A percentile compares a stretch with the other conserved stretches of the same genome.
phyloP scores from a whole-genome alignment of 2,329 filamentous ascomycete species.

The Neofusicoccum laricinum region DNA sequence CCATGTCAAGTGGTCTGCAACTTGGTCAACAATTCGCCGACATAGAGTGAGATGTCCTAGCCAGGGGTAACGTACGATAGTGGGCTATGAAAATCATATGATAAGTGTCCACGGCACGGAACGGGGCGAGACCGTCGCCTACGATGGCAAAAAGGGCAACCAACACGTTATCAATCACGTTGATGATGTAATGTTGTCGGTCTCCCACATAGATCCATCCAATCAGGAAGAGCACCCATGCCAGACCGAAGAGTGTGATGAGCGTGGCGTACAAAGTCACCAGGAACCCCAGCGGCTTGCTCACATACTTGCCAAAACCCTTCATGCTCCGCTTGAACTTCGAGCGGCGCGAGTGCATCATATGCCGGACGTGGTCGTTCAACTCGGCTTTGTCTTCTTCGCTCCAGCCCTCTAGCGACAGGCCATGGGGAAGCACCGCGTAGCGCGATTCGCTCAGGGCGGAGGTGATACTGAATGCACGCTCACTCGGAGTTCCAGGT shows the following conservation, averaged over 20 bases:
- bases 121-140: conserved; percentile 60
- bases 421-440: conserved; percentile 74
- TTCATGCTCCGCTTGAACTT: conserved; percentile 76
- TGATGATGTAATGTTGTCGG: conserved; percentile 56
- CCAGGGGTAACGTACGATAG: conserved; percentile 42
- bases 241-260: conserved; percentile 80
- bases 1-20: conserved; percentile 55
- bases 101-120: conserved; percentile 74
- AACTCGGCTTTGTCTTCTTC: conserved; percentile 71
- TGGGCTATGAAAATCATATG: conserved; percentile 75
- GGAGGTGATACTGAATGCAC: conserved; percentile 38
- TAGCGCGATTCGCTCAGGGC: conserved; percentile 68
- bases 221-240: conserved; percentile 89
- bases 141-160: conserved; percentile 59
- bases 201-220: conserved; percentile 77
- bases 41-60: background rate
- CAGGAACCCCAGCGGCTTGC: conserved; percentile 73
- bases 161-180: conserved; percentile 52
- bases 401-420: conserved; percentile 70
- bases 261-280: conserved; percentile 80
- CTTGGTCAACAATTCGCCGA: background rate
- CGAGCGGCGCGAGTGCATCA: conserved; percentile 77
- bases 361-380: conserved; percentile 83
- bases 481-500: conserved; percentile 10
- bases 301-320: conserved; percentile 77